These are phyloP conservation scores for Capsaspora owczarzaki DNA, from an alignment of 78 protist genomes.

Conservation along the genomic window DNA sequence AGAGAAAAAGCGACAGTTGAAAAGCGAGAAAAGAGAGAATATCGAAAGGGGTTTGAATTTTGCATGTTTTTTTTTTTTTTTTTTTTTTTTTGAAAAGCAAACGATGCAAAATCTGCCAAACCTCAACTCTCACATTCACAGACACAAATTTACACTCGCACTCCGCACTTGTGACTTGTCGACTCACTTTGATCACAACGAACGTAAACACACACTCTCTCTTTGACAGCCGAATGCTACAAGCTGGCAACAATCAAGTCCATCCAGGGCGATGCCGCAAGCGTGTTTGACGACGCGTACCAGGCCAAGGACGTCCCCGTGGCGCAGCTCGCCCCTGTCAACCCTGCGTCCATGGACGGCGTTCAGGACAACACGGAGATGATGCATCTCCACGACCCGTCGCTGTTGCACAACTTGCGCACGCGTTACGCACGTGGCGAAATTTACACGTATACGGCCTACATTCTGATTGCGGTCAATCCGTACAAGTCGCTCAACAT, in stretches of 20 bases:
- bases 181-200: too few relatives aligned
- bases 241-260: not conserved
- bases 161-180: too few relatives aligned
- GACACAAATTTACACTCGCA: too few relatives aligned
- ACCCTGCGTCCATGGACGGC: not conserved
- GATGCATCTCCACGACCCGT: constrained; percentile 6
- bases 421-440: not conserved
- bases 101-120: too few relatives aligned
- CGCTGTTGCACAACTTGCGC: constrained; percentile 14
- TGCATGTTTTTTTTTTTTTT: too few relatives aligned
- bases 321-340: not conserved
- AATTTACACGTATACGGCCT: constrained; percentile 32
- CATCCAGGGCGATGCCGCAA: not conserved
- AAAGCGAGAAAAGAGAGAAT: too few relatives aligned
- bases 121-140: too few relatives aligned
- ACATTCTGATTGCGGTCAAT: constrained; percentile 34
- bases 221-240: too few relatives aligned
- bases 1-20: too few relatives aligned
- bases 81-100: too few relatives aligned
- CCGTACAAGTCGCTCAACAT: constrained; percentile 13
- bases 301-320: not conserved
- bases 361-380: not conserved
- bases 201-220: too few relatives aligned
- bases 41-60: too few relatives aligned
- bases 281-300: not conserved